Base-by-base conservation (phyloP, 768 basidiomycete species). In the Panus rudis region DNA sequence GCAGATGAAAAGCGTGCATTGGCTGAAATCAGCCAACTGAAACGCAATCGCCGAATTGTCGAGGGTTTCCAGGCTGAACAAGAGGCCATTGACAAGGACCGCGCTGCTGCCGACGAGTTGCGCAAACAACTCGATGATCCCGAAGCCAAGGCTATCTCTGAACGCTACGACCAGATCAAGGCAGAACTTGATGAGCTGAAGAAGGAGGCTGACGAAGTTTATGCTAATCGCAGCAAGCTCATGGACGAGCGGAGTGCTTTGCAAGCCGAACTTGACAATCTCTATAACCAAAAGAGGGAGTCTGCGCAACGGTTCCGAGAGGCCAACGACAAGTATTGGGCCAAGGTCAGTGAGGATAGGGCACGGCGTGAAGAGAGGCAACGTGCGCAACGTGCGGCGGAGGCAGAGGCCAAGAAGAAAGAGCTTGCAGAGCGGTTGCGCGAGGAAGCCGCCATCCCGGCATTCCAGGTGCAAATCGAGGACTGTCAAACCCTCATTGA, bases 1-100 rank as follows among this genome's bases (percentile, higher is more conserved):
- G 92, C 82, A 21, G 93, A 96, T 44, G 96, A 99, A 66, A 97
- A 96, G 67, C 83, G 91, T 40, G 88, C 92, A 4, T 73, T 99
- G n/a, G 75, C 78, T 51, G 94, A 98, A 54, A 94, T 99, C 48
- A 78, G 73, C 48, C 72, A 74, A 33, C 67, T 72, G 49, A 88
- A 77, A 57, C 84, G 90, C 32, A 72, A 65, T 46, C 81, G 90
- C 40, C 81, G 74, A 59, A 66, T 68, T 11, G 80, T 98, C 45
- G 92, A 98, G 62, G 61, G 73, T 41, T 92, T 93, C 71, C 79
- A 89, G 52, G 67, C 76, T 0, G 74, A 86, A 34, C 84, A 96
- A 53, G 79, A 83, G 1, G 61, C 79, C 21, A 92, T 99, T 52
- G 88, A 93, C 37, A 75, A 75, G 7, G 86, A 92, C 61, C 81